Conservation (phyloP, 495 filamentous ascomycete genomes). For the Penicillium antarcticum region DNA sequence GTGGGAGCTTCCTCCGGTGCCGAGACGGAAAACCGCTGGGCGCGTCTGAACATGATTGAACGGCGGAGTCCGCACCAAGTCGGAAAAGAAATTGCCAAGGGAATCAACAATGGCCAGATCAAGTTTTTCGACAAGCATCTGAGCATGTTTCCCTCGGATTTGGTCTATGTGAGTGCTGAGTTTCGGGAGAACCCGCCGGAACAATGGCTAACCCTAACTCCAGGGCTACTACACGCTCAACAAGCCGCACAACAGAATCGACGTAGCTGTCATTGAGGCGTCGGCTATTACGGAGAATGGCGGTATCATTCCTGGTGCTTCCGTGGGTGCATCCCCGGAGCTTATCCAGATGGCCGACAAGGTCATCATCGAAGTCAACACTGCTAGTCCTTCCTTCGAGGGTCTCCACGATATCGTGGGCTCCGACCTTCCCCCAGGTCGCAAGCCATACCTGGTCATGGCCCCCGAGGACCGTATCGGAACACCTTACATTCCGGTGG, state of each 20-base stretch:
- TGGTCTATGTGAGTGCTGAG: constrained; percentile 62
- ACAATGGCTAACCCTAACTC: constrained; percentile 11
- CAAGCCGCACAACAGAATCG: constrained; percentile 67
- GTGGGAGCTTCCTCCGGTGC: constrained; percentile 86
- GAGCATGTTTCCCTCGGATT: constrained; percentile 87
- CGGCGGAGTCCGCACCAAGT: constrained; percentile 84
- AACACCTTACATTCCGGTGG: constrained; percentile 78
- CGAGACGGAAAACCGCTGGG: constrained; percentile 92
- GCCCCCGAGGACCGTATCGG: constrained; percentile 77
- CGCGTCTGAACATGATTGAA: constrained; percentile 82
- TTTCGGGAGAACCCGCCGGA: constrained; percentile 18
- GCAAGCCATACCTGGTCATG: constrained; percentile 88
- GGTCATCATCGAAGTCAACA: constrained; percentile 94
- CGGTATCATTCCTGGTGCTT: constrained; percentile 84
- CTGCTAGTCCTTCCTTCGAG: constrained; percentile 77
- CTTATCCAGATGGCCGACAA: constrained; percentile 87
- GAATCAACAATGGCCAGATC: constrained; percentile 85
- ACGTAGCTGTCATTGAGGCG: constrained; percentile 84
- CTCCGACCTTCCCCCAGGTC: constrained; percentile 73
- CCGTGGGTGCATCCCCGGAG: constrained; percentile 82
- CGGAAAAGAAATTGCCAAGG: constrained; percentile 86
- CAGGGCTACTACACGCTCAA: constrained; percentile 80
- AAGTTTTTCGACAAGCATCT: constrained; percentile 92
- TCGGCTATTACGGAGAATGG: constrained; percentile 90
- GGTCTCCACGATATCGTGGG: constrained; percentile 90